phyloP scores from a whole-genome alignment of 2,329 filamentous ascomycete species.

The Colletotrichum sidae region DNA sequence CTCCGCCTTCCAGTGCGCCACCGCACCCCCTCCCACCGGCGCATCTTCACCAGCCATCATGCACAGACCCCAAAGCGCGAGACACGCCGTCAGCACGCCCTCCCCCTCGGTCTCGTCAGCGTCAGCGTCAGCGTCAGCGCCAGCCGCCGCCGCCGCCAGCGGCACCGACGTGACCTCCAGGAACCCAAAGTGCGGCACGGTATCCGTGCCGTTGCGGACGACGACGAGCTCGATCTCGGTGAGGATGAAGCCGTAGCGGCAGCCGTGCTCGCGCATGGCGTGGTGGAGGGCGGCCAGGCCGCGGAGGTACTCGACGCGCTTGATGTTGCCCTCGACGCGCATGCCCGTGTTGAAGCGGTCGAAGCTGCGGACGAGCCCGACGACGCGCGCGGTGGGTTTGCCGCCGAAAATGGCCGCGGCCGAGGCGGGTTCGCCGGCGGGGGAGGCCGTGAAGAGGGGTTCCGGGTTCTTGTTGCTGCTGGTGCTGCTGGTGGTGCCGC shows the following conservation, averaged over 20 bases:
- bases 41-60: conserved; percentile 74
- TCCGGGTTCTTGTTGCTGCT: conserved; percentile 46
- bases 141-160: conserved; percentile 56
- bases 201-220: conserved; percentile 80
- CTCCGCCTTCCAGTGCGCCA: conserved; percentile 74
- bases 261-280: conserved; percentile 92
- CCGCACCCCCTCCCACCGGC: conserved; percentile 47
- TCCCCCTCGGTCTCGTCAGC: conserved; percentile 46
- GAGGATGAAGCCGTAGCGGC: conserved; percentile 95
- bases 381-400: conserved; percentile 68
- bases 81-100: conserved; percentile 73
- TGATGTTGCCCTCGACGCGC: conserved; percentile 85
- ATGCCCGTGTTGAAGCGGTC: conserved; percentile 96
- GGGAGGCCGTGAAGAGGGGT: conserved; percentile 74
- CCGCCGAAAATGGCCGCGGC: conserved; percentile 64
- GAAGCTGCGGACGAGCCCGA: conserved; percentile 91
- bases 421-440: conserved; percentile 65
- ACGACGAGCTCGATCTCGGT: conserved; percentile 95
- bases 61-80: conserved; percentile 83
- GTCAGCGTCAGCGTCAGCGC: conserved; percentile 46
- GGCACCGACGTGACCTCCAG: conserved; percentile 78
- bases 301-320: conserved; percentile 87
- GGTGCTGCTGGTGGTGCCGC: conserved; percentile 46
- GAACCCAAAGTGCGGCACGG: conserved; percentile 87
- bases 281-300: conserved; percentile 88